Percentiles rank a stretch among this genome's conserved stretches.
Evolutionary conservation across 2,329 filamentous ascomycete genomes (phyloP).

Genomic region (Camillea tinctor): DNA sequence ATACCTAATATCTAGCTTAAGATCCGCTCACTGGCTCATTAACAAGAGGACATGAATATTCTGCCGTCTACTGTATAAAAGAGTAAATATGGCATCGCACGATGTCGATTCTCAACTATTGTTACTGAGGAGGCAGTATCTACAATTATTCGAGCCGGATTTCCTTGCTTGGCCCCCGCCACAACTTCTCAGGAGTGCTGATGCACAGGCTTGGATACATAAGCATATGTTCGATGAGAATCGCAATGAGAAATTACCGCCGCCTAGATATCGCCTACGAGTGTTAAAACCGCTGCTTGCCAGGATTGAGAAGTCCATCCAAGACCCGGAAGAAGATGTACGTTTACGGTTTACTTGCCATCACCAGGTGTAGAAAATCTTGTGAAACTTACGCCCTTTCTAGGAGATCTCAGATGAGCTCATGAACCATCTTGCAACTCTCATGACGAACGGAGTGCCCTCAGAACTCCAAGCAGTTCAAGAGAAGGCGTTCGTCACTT

Average conservation of each 20-base stretch:
- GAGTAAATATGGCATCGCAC: background rate
- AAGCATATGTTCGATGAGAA: slow-evolving; percentile 54
- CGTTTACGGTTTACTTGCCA: background rate
- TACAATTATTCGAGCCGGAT: slow-evolving; percentile 33
- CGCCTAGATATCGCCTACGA: slow-evolving; percentile 57
- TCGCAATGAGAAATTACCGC: slow-evolving; percentile 48
- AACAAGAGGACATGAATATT: background rate
- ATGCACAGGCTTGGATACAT: slow-evolving; percentile 43
- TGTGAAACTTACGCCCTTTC: background rate
- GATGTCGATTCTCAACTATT: slow-evolving; percentile 28
- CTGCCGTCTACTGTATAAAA: background rate
- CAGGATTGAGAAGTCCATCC: slow-evolving; percentile 56
- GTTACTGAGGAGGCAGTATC: slow-evolving; percentile 30
- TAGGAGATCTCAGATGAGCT: slow-evolving; percentile 65
- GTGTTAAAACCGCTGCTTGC: slow-evolving; percentile 58
- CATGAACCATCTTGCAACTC: slow-evolving; percentile 51
- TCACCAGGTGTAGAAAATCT: slow-evolving; percentile 11
- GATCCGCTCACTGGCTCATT: background rate
- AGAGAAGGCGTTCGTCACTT: slow-evolving; percentile 61
- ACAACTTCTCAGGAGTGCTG: slow-evolving; percentile 24
- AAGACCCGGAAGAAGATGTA: slow-evolving; percentile 61
- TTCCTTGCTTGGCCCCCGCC: slow-evolving; percentile 33
- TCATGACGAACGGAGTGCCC: slow-evolving; percentile 44
- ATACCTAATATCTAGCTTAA: background rate
- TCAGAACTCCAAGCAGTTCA: slow-evolving; percentile 44